Conservation (phyloP, 1,139 yeast species). For the Nakaseomyces uthaithaninus region DNA sequence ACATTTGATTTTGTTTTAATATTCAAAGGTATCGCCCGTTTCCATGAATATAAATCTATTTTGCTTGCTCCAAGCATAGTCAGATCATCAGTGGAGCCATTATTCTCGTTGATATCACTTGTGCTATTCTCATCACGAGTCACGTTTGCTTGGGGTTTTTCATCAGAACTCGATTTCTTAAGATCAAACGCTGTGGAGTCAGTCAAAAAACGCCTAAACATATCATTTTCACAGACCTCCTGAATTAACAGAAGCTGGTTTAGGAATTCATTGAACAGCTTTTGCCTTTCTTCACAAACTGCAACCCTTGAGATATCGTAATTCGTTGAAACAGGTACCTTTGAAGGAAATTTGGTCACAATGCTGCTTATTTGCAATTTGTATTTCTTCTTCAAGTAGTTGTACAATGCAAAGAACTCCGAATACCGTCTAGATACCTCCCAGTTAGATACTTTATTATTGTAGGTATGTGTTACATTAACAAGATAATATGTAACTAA, state of each 20-base stretch:
- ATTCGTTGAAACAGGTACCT: slow-evolving; percentile 49
- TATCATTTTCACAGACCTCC: slow-evolving; percentile 63
- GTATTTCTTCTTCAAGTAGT: slow-evolving; percentile 49
- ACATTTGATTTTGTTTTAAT: slow-evolving; percentile 1
- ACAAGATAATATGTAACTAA: slow-evolving; percentile 66
- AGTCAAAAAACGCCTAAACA: slow-evolving; percentile 69
- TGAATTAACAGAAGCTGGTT: slow-evolving; percentile 50
- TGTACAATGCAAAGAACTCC: slow-evolving; percentile 69
- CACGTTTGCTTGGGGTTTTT: background rate
- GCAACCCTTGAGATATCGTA: slow-evolving; percentile 44
- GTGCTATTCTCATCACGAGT: background rate
- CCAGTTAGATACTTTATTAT: slow-evolving; percentile 67
- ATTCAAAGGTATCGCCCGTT: background rate
- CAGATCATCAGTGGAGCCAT: background rate
- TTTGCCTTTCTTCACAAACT: slow-evolving; percentile 52
- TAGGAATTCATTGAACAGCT: slow-evolving; percentile 55
- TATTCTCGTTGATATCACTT: background rate
- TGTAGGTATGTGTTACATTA: slow-evolving; percentile 53
- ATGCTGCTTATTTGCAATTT: slow-evolving; percentile 44
- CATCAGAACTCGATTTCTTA: background rate
- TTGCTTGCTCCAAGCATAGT: background rate
- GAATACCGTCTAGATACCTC: slow-evolving; percentile 80
- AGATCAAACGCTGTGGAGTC: slow-evolving; percentile 38
- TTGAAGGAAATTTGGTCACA: slow-evolving; percentile 41
- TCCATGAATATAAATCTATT: background rate